These are phyloP conservation scores for Picochlorum sp. DNA, from an alignment of 139 green algal species.

Conservation along the genomic window DNA sequence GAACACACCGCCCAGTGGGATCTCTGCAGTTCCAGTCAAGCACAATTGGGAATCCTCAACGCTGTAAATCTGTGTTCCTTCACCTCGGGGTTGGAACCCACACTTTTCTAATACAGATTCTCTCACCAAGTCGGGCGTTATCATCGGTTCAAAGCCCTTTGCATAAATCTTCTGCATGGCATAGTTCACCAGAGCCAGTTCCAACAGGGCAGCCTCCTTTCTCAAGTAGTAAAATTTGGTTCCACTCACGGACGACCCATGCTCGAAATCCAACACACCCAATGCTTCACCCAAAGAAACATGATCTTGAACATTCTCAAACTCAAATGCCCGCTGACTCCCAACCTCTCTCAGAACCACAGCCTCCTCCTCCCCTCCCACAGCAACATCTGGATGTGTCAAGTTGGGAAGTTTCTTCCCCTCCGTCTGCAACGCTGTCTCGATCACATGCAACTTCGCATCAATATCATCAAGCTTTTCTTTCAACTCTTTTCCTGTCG, in stretches of 20 bases:
- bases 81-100: slow-evolving; percentile 89
- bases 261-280: slow-evolving; percentile 82
- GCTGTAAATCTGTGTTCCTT: slow-evolving; percentile 93
- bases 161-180: slow-evolving; percentile 58
- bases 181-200: slow-evolving; percentile 91
- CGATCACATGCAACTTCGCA: slow-evolving; percentile 37
- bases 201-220: slow-evolving; percentile 81
- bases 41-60: slow-evolving; percentile 74
- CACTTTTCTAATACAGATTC: slow-evolving; percentile 91
- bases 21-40: slow-evolving; percentile 92
- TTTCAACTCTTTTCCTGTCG: slow-evolving; percentile 85
- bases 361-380: slow-evolving; percentile 74
- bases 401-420: slow-evolving; percentile 89
- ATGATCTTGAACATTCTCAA: slow-evolving; percentile 67
- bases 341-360: slow-evolving; percentile 37
- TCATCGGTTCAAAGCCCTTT: slow-evolving; percentile 79
- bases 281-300: slow-evolving; percentile 62
- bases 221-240: slow-evolving; percentile 94
- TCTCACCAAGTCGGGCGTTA: slow-evolving; percentile 91
- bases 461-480: slow-evolving; percentile 72
- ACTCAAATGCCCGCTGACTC: slow-evolving; percentile 53
- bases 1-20: slow-evolving; percentile 82
- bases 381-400: slow-evolving; percentile 71
- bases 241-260: slow-evolving; percentile 65
- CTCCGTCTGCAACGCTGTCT: slow-evolving; percentile 77